A percentile compares a stretch with the other conserved stretches of the same genome.
These are phyloP conservation scores for Umbelopsis vinacea DNA, from an alignment of 192 early-diverging fungal species.

Conservation along the genomic window DNA sequence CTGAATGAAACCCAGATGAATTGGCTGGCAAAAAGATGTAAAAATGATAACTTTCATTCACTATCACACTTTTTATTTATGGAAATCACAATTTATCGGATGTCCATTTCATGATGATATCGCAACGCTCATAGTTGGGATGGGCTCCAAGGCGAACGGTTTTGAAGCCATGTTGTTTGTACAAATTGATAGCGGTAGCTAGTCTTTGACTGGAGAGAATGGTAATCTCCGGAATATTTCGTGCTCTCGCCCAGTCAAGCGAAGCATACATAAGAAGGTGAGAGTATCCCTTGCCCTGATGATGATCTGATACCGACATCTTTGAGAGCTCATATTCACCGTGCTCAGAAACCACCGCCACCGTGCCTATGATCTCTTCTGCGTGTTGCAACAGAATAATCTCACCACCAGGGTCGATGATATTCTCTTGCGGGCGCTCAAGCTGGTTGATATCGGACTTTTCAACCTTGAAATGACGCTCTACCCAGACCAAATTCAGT, in stretches of 20 bases:
- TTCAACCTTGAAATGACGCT: conserved; percentile 16
- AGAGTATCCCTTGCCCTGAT: conserved; percentile 17
- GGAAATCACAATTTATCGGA: not conserved
- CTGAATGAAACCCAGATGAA: no score
- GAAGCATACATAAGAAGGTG: conserved; percentile 8
- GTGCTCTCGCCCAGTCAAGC: not conserved
- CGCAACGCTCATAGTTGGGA: conserved; percentile 6
- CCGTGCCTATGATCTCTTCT: not conserved
- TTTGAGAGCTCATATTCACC: conserved; percentile 21
- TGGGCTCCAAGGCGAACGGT: conserved; percentile 6
- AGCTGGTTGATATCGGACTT: not conserved
- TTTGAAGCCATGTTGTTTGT: conserved; percentile 3
- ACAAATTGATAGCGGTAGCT: not conserved
- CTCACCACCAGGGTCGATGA: conserved; percentile 12
- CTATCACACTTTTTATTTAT: no score
- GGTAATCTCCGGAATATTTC: not conserved
- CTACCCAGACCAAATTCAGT: conserved; percentile 8
- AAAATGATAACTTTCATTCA: no score
- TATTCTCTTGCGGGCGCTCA: conserved; percentile 1
- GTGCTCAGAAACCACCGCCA: conserved; percentile 10
- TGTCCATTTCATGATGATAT: conserved; percentile 6
- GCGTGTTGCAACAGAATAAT: not conserved
- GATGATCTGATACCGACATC: conserved; percentile 11
- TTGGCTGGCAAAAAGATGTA: no score
- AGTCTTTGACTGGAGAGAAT: not conserved